A percentile compares a stretch with the other conserved stretches of the same genome.
Conservation (phyloP, 139 green algal species). For the Yamagishiella unicocca region DNA sequence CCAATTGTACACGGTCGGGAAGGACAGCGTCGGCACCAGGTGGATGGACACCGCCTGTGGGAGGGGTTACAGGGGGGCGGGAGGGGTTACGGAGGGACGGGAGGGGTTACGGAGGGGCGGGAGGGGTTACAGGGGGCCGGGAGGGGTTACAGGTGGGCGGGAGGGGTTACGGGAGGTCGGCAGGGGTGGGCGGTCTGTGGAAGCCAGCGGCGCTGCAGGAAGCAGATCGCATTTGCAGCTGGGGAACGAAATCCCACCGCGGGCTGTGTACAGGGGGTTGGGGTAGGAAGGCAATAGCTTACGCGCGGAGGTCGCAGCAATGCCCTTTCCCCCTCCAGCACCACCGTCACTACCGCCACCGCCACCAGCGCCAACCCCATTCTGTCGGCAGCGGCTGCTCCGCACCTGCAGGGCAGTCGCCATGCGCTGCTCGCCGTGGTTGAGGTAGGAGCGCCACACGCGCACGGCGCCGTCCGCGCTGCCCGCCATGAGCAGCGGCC, state of each 20-base stretch:
- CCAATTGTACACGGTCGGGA: slow-evolving; percentile 57
- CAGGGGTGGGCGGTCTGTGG: too few species aligned
- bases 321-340: neutral
- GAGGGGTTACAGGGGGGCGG: neutral
- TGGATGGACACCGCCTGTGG: slow-evolving; percentile 53
- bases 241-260: neutral
- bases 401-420: slow-evolving; percentile 82
- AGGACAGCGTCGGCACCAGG: slow-evolving; percentile 46
- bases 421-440: slow-evolving; percentile 66
- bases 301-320: neutral
- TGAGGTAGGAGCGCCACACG: slow-evolving; percentile 82
- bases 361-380: neutral
- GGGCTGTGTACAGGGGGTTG: neutral
- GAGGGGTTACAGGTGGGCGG: neutral
- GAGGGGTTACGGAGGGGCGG: neutral
- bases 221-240: neutral
- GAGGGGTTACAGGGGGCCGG: neutral
- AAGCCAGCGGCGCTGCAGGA: neutral
- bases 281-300: neutral
- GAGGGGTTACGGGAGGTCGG: neutral
- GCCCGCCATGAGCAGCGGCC: slow-evolving; percentile 77
- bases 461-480: slow-evolving; percentile 78
- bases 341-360: neutral
- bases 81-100: neutral
- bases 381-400: neutral